Base-by-base conservation (phyloP, 139 green algal genomes). In the Coelastrella sp. region DNA sequence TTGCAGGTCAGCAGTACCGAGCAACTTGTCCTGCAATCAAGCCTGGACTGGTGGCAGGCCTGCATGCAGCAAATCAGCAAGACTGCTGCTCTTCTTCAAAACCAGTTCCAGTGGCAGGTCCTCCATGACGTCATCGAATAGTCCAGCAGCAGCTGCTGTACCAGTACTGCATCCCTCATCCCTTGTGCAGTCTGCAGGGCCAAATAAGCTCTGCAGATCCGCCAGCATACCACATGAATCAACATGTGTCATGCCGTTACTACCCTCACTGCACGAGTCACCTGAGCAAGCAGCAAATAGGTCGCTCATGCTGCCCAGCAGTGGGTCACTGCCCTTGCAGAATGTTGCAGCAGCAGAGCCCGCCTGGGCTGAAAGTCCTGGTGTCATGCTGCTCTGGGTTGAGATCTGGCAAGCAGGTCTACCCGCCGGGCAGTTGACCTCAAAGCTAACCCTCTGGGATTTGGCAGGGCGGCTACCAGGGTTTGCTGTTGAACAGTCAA, bases 211-310 rank as follows among this genome's bases (percentile, higher is more conserved):
- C 38, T 84, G 60, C n/a, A 84, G 62, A 7, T 84, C 78, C 2
- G 78, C 78, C 8, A 84, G 76, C 76, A 84, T 84, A 11, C 59
- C 57, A n/a, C 76, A 74, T 34, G 51, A 73, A 38, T 84, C 76
- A 7, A 74, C 59, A 19, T 60, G 37, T 1, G 57, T 75, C 78
- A 84, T 60, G 0, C 62, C 60, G 6, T 32, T 59, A 15, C 38
- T 59, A 19, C 78, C 62, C n/a, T 74, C 40, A 41, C 62, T 75
- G 41, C 60, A 50, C 38, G 53, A 73, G 43, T 84, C 78, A 3
- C 62, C 78, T 27, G 40, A 75, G 62, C 78, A 74, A 13, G 78
- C 78, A 38, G 78, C 78, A 75, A 84, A 84, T 25, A 84, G 43
- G 8, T 84, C 78, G 25, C 40, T 50, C 40, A 84, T 66, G 40